These are phyloP conservation scores for Tricholoma saponaceum DNA, from an alignment of 768 basidiomycete species.

Conservation along the genomic window DNA sequence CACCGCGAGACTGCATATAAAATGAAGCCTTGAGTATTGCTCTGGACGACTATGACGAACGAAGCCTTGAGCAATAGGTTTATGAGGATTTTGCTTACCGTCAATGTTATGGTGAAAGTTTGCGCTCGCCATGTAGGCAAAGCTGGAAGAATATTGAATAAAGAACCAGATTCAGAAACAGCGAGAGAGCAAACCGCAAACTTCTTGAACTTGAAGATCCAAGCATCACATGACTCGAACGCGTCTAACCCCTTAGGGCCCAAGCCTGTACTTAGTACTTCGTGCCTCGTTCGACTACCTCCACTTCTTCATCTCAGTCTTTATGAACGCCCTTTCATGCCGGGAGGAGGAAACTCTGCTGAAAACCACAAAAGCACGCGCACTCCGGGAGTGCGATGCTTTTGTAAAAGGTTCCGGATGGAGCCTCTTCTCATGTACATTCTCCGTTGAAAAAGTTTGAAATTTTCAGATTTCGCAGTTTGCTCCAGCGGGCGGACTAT, in stretches of 20 bases:
- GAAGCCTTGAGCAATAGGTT: conserved; percentile 26
- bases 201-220: too few relatives aligned
- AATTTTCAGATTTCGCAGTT: conserved; percentile 68
- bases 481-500: conserved; percentile 79
- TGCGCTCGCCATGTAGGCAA: too few relatives aligned
- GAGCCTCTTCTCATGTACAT: neutral
- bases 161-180: too few relatives aligned
- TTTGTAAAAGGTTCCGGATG: conserved; percentile 64
- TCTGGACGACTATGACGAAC: conserved; percentile 32
- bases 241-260: too few relatives aligned
- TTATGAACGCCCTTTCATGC: conserved; percentile 81
- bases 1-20: conserved; percentile 73
- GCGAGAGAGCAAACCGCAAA: too few relatives aligned
- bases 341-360: conserved; percentile 84
- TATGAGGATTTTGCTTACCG: neutral
- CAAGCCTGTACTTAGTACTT: too few relatives aligned
- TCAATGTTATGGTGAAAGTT: neutral
- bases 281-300: too few relatives aligned
- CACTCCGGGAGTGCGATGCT: conserved; percentile 73
- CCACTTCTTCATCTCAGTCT: too few relatives aligned
- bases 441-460: conserved; percentile 3
- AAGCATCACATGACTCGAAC: too few relatives aligned
- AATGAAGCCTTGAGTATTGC: conserved; percentile 28
- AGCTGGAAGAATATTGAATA: too few relatives aligned
- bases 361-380: conserved; percentile 76